Base-by-base conservation (phyloP, 1,139 yeast genomes). In the Candida frijolesensis region DNA sequence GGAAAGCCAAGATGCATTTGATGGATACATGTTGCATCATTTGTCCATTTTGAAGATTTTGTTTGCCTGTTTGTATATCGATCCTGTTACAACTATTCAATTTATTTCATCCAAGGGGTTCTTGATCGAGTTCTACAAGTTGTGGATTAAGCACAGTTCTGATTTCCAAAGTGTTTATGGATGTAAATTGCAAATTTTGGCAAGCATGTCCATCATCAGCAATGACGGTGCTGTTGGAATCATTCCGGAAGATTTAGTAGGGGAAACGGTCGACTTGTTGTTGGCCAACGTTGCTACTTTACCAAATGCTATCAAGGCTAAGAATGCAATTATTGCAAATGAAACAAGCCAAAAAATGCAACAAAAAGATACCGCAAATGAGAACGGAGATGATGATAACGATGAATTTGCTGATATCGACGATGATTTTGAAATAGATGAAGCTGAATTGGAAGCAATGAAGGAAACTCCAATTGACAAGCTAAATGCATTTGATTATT, bases 151-250 rank as follows among this genome's bases (percentile, higher is more conserved):
- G 54, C 68, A 79, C 57, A 70, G 76, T 35, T 72, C 65, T 32
- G 76, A 74, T 54, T 76, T 79, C 66, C 78, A 74, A 55, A 79
- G 83, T 60, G 85, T 80, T 16, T 80, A 80, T 54, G 85, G 84
- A 22, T 73, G 83, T 55, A 82, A 81, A 59, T 66, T 81, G 43
- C 84, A 82, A 61, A 74, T 79, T 5, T 64, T 80, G 59, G 73
- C 82, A 1, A 61, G 71, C 33, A 60, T 72, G 49, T 56, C 75
- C 3, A 63, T 77, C 25, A 54, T 75, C 14, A 60, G 65, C 47
- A 70, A 65, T 47, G 63, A 68, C 12, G 67, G 65, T 18, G 67
- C 65, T 19, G 58, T 71, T 37, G 52, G 62, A n/a, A 55, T 62
- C 22, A 65, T 70, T 15, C 65, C 59, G 33, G 72, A 71, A 54